These are phyloP conservation scores for Phyllosticta citribraziliensis DNA, from an alignment of 2,329 filamentous ascomycete species.

Conservation along the genomic window DNA sequence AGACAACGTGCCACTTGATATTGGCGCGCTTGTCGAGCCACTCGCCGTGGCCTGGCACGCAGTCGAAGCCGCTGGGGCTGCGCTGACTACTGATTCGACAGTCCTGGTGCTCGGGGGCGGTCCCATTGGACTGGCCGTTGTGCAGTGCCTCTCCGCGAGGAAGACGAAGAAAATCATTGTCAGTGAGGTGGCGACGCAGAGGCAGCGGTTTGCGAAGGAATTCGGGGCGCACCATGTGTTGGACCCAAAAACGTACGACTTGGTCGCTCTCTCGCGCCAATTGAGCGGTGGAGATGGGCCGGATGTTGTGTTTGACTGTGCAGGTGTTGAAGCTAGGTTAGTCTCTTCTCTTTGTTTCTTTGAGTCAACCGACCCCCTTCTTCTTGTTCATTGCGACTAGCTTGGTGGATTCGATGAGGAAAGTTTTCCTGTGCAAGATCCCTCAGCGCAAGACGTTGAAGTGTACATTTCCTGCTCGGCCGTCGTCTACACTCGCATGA, in stretches of 20 bases:
- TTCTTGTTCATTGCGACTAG: no score
- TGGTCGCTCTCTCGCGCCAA: conserved; percentile 36
- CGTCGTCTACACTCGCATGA: not conserved
- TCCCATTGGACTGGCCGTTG: conserved; percentile 51
- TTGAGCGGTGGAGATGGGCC: conserved; percentile 43
- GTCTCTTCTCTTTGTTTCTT: not conserved
- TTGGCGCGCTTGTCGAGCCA: conserved; percentile 52
- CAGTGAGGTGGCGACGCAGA: conserved; percentile 42
- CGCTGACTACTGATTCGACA: conserved; percentile 27
- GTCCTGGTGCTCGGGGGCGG: conserved; percentile 52
- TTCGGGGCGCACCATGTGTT: conserved; percentile 49
- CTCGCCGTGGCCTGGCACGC: conserved; percentile 57
- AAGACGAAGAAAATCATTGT: conserved; percentile 48
- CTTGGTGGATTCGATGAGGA: no score
- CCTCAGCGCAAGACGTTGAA: not conserved
- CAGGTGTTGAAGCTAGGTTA: conserved; percentile 43
- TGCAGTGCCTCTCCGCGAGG: conserved; percentile 47
- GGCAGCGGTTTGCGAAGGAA: conserved; percentile 42
- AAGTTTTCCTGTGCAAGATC: not conserved
- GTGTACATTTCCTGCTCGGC: not conserved
- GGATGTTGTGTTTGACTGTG: conserved; percentile 53
- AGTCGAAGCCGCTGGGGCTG: not conserved
- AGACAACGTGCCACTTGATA: conserved; percentile 41
- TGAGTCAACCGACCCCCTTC: not conserved
- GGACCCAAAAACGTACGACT: conserved; percentile 42